Base-by-base conservation (phyloP, 1,284 basidiomycete species). In the Cystobasidiaceae sp. region DNA sequence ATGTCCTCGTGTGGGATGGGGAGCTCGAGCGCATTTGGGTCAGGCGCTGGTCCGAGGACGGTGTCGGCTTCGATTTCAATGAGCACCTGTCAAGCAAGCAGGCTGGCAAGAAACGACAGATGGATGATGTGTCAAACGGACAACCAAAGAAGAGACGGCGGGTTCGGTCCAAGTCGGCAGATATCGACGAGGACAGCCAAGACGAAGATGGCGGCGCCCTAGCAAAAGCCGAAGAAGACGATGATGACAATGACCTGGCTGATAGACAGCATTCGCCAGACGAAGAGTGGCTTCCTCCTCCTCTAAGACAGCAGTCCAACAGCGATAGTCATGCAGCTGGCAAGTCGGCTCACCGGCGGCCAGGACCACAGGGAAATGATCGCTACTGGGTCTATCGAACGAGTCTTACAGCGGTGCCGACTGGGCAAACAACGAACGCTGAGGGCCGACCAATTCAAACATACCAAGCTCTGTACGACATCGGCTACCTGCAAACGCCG, bases 1-100 rank as follows among this genome's bases (percentile, higher is more conserved):
- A 90, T 70, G 86, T 93, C 19, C 82, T 96, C 41, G 83, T 92
- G 44, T 83, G 89, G 57, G 90, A 94, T 72, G 90, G 90, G 2
- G 85, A 89, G 71, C 82, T 94, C 64, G 91, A 94, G 78, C 57
- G 56, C 19, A 32, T 63, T 13, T 54, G 56, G 61, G 32, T 56
- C n/a, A 23, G 51, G 7, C 51, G 61, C 3, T 64, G 48, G 17
- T 8, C 32, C 7, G 56, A 46, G 27, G 56, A 59, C 34, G 56
- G 41, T 23, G 6, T 19, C 9, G n/a, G n/a, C n/a, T n/a, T n/a
- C n/a, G 56, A 33, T 43, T 23, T 30, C 2, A 50, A 39, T 21
- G 33, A 49, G 13, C 34, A n/a, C 19, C 13, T 9, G 8, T 2
- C 41, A 25, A 15, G 39, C 4, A 33, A 39, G 30, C 30, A 30